A percentile compares a stretch with the other conserved stretches of the same genome.
Evolutionary conservation across 1,139 yeast species (phyloP).

Genomic region (Candida sanyaensis): DNA sequence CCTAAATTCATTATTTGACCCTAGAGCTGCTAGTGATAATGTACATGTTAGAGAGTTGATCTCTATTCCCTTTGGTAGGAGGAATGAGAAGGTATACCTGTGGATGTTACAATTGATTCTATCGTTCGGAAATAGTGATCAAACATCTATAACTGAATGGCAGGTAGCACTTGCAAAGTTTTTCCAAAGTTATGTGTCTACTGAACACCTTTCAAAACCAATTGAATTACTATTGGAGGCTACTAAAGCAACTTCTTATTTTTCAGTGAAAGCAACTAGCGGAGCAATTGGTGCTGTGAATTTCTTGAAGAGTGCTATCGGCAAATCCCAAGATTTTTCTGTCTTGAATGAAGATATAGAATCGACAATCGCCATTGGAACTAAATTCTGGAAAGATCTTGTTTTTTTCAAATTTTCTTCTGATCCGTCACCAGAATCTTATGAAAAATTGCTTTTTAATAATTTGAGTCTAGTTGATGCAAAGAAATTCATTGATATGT

Average conservation of each 20-base stretch:
- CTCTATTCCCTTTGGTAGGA: not conserved
- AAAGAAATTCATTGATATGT: not conserved
- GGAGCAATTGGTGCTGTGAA: not conserved
- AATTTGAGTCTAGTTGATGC: constrained; percentile 2
- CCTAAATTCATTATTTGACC: not conserved
- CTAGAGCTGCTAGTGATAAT: not conserved
- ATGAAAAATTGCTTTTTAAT: not conserved
- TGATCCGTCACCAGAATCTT: not conserved
- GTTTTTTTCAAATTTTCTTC: not conserved
- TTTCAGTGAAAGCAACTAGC: constrained; percentile 1
- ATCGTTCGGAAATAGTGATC: not conserved
- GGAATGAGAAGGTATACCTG: not conserved
- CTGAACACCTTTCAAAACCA: not conserved
- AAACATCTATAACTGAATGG: constrained; percentile 1
- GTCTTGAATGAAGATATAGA: not conserved
- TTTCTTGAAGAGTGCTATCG: not conserved
- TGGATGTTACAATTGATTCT: constrained; percentile 3
- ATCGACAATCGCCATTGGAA: not conserved
- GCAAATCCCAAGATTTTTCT: not conserved
- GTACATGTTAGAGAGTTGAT: not conserved
- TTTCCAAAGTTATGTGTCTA: not conserved
- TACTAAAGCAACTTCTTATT: constrained; percentile 1
- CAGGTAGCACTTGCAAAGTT: constrained; percentile 3
- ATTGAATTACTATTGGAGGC: not conserved
- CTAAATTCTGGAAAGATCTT: not conserved